phyloP scores from a whole-genome alignment of 2,329 filamentous ascomycete species.

The Cercospora sp. region DNA sequence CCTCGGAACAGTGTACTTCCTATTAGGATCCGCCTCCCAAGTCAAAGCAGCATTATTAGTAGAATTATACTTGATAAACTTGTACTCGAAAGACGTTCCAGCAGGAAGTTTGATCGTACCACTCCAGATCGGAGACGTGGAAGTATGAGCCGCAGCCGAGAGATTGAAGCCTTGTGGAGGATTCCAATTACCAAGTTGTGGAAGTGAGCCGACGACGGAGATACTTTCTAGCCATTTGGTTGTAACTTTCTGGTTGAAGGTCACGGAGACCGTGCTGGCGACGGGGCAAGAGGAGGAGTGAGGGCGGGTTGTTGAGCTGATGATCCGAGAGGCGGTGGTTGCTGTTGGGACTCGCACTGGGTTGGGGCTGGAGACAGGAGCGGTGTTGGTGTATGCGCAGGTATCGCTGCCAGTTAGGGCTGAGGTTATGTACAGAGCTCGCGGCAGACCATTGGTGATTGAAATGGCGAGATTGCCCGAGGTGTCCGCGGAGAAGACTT shows the following conservation, averaged over 20 bases:
- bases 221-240: constrained; percentile 65
- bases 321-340: not conserved
- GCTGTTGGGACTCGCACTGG: not conserved
- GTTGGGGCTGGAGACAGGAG: not conserved
- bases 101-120: constrained; percentile 56
- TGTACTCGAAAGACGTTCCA: constrained; percentile 56
- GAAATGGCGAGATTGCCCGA: constrained; percentile 47
- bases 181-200: constrained; percentile 63
- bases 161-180: constrained; percentile 55
- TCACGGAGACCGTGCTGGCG: constrained; percentile 54
- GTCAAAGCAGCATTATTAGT: constrained; percentile 51
- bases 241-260: constrained; percentile 59
- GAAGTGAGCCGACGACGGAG: constrained; percentile 62
- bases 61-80: constrained; percentile 63
- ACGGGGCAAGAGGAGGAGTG: constrained; percentile 24
- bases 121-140: constrained; percentile 62
- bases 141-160: constrained; percentile 59
- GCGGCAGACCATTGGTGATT: constrained; percentile 48
- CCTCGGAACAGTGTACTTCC: constrained; percentile 44
- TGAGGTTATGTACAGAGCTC: constrained; percentile 44
- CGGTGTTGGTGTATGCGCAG: constrained; percentile 32
- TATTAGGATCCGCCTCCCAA: constrained; percentile 64
- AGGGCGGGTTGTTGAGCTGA: constrained; percentile 2
- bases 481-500: constrained; percentile 43
- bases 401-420: constrained; percentile 41